Evolutionary conservation across 2,329 filamentous ascomycete species (phyloP), one percentile per base, ranked within the genome.

Genomic region (Beauveria sp.): DNA sequence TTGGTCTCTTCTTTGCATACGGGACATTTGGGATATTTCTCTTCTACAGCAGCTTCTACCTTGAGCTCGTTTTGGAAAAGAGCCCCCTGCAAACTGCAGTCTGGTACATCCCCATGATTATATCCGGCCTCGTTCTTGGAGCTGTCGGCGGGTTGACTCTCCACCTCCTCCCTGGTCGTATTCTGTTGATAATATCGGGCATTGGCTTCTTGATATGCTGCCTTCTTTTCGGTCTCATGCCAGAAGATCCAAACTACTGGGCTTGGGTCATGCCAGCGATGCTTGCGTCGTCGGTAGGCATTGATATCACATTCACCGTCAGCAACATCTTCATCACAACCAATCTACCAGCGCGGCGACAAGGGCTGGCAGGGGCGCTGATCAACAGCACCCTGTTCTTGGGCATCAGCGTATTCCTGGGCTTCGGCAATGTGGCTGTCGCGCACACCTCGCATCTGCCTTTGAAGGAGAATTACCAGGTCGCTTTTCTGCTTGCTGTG

Each of bases 291-390:
- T 88, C 86, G 0, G 73, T 88, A 24, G 85, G 84, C 4, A 85
- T 89, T 60, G 87, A 90, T 66, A 80, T 89, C 50, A 83, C 82
- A 7, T 88, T 84, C 72, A 88, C 84, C 62, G 78, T 89, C 2
- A 80, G 84, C 38, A 88, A 86, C 64, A 81, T 89, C 58, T 89
- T 88, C 70, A 82, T 88, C 59, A 88, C 86, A 0, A 88, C 85
- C 0, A 82, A 78, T 18, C 70, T 89, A 56, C 84, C 85, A 0
- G 76, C 76, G 8, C 74, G 78, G 12, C 77, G 81, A 64, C 87
- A 90, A 67, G 87, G 86, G 0, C 72, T 89, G 2, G 87, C 86
- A 0, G 87, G 86, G 2, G 85, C 84, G 0, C 69, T 89, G 50
- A 83, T 87, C 65, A 88, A 87, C 70, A 80, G 80, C 24, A 72